Evolutionary conservation across 768 basidiomycete species (phyloP), one percentile per base, ranked within the genome.

Genomic region (Ephemerocybe angulata): DNA sequence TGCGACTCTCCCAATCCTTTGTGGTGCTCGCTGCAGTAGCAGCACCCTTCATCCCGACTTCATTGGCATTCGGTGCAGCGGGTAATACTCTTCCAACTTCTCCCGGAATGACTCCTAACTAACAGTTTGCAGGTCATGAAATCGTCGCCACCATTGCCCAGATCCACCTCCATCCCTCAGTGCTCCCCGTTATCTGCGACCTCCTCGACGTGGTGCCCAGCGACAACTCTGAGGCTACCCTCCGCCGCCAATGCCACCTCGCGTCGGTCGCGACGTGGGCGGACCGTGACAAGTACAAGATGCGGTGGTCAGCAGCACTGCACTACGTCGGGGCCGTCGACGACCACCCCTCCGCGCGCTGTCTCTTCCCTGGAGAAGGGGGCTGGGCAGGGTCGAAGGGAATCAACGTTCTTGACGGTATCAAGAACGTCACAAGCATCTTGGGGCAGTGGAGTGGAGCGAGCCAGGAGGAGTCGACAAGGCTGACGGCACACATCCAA

Each of bases 131-230:
- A 85, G 93, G 95, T 3, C 95, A 98, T 62, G 90, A 97, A 74
- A 86, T 97, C 29, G 83, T 93, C 4, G 95, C 94, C 1, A 96
- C 94, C 3, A 89, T 98, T 54, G 96, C 96, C 1, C 89, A 98
- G 67, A 91, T 95, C 56, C 84, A 97, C 67, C 80, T 98, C 2
- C 82, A 91, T 66, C 90, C 90, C 0, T 74, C 72, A 2, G 85
- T 87, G 4, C 76, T 87, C 37, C 77, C 82, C 2, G 78, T 76
- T 29, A 72, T 97, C 52, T 90, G 88, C 60, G 68, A 74, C 27
- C 85, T 98, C 62, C 85, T 97, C 59, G 77, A 85, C 58, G 69
- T 67, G 25, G 72, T 68, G 10, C 58, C 54, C 38, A 68, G 68
- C 54, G 72, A 63, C 13, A 60, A 63, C 51, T 22, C 35, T 10